A percentile compares a stretch with the other conserved stretches of the same genome.
phyloP scores from a whole-genome alignment of 2,329 filamentous ascomycete genomes.

The Rhinocladiella similis region DNA sequence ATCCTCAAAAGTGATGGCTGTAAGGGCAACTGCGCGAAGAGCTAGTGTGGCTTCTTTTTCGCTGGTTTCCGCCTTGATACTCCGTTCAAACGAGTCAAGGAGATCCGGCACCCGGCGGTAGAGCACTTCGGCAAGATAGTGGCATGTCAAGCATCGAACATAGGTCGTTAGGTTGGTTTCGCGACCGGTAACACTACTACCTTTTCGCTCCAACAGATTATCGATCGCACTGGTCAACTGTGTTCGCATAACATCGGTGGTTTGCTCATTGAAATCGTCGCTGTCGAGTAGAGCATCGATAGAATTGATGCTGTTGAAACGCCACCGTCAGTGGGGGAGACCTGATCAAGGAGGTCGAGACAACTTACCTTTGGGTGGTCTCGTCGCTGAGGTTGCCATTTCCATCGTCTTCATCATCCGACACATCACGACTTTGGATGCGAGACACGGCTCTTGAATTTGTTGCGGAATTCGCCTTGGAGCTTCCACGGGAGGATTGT shows the following conservation, averaged over 20 bases:
- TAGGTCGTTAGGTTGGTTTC: constrained; percentile 65
- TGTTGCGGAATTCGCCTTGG: constrained; percentile 52
- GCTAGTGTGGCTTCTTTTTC: constrained; percentile 69
- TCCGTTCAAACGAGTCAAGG: constrained; percentile 65
- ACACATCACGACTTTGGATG: constrained; percentile 54
- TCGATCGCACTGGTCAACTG: constrained; percentile 67
- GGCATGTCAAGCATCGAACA: constrained; percentile 65
- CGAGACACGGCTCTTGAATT: constrained; percentile 57
- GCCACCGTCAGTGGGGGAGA: constrained; percentile 7
- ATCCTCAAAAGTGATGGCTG: constrained; percentile 66
- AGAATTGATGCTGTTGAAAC: constrained; percentile 55
- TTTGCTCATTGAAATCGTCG: constrained; percentile 53
- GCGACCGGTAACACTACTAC: constrained; percentile 70
- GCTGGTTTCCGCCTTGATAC: constrained; percentile 67
- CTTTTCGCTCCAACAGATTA: constrained; percentile 74
- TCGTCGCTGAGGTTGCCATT: constrained; percentile 56
- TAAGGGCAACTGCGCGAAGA: constrained; percentile 69
- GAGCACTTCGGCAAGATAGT: constrained; percentile 66
- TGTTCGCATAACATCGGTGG: constrained; percentile 59
- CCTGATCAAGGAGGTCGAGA: not conserved
- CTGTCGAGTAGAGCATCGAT: constrained; percentile 63
- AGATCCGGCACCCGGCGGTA: constrained; percentile 61
- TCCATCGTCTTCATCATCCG: constrained; percentile 57
- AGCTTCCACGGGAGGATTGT: constrained; percentile 54
- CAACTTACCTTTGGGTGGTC: constrained; percentile 56